These are phyloP conservation scores for Ceratocystis cacaofunesta DNA, from an alignment of 2,329 filamentous ascomycete species.

Conservation along the genomic window DNA sequence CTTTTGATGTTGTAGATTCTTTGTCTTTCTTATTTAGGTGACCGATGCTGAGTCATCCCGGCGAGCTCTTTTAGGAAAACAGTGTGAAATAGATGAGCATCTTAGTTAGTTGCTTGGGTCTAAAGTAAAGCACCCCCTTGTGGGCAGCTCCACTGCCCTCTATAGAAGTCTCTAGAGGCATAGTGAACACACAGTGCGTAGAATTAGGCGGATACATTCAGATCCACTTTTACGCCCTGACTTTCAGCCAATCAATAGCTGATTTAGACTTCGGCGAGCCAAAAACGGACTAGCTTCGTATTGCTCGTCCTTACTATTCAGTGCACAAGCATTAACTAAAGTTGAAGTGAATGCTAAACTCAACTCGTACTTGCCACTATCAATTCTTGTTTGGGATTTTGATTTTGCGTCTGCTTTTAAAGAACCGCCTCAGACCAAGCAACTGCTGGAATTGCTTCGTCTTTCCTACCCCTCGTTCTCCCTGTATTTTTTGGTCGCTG, in stretches of 20 bases:
- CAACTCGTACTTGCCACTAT: no score
- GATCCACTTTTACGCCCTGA: not conserved
- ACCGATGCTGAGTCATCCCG: constrained; percentile 12
- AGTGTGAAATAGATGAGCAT: not conserved
- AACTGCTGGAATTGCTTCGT: no score
- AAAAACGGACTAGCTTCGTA: constrained; percentile 17
- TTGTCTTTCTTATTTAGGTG: not conserved
- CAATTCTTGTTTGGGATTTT: no score
- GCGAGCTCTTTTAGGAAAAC: constrained; percentile 12
- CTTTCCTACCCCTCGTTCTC: no score
- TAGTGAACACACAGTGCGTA: not conserved
- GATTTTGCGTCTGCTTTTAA: no score
- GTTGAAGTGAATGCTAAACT: no score
- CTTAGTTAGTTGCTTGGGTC: no score
- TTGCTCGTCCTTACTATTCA: not conserved
- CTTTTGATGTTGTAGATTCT: not conserved
- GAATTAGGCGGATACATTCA: not conserved
- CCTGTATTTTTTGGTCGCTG: not conserved
- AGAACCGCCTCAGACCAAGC: no score
- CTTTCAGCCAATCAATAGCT: constrained; percentile 10
- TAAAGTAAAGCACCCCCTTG: no score
- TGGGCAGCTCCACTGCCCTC: not conserved
- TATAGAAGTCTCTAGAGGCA: not conserved
- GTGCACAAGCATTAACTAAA: no score
- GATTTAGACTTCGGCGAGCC: constrained; percentile 12